These are phyloP conservation scores for Scopulariopsis brevicaulis DNA, from an alignment of 2,329 filamentous ascomycete genomes.

Conservation along the genomic window DNA sequence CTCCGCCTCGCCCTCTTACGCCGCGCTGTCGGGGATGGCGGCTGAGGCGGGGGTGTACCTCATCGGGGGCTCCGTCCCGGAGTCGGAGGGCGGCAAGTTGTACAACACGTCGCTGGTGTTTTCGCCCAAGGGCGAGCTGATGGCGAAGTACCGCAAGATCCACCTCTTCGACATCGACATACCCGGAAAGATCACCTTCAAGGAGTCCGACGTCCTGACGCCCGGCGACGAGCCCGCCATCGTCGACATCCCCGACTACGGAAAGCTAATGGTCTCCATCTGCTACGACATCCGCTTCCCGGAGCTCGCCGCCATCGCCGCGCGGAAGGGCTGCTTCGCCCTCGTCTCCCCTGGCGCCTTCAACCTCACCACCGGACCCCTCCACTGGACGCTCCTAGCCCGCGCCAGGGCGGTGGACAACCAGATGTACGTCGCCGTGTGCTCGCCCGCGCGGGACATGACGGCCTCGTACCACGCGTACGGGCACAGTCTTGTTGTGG, in stretches of 20 bases:
- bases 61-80: conserved; percentile 86
- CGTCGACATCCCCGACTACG: conserved; percentile 79
- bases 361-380: conserved; percentile 81
- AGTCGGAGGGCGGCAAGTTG: conserved; percentile 57
- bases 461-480: conserved; percentile 74
- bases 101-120: conserved; percentile 92
- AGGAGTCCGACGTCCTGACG: conserved; percentile 78
- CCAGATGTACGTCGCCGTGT: conserved; percentile 86
- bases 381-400: conserved; percentile 84
- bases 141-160: conserved; percentile 86
- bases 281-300: conserved; percentile 98
- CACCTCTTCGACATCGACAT: conserved; percentile 98
- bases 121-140: conserved; percentile 60
- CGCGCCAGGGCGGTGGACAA: conserved; percentile 84
- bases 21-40: conserved; percentile 72
- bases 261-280: conserved; percentile 77
- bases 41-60: conserved; percentile 69
- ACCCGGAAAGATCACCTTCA: conserved; percentile 85
- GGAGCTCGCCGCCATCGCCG: conserved; percentile 81
- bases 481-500: conserved; percentile 81
- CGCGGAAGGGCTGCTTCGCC: conserved; percentile 74
- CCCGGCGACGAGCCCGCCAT: conserved; percentile 79
- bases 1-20: conserved; percentile 69
- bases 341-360: conserved; percentile 95
- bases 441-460: conserved; percentile 78